Base-by-base conservation (phyloP, 2,329 filamentous ascomycete species). In the Trichoderma harzianum region DNA sequence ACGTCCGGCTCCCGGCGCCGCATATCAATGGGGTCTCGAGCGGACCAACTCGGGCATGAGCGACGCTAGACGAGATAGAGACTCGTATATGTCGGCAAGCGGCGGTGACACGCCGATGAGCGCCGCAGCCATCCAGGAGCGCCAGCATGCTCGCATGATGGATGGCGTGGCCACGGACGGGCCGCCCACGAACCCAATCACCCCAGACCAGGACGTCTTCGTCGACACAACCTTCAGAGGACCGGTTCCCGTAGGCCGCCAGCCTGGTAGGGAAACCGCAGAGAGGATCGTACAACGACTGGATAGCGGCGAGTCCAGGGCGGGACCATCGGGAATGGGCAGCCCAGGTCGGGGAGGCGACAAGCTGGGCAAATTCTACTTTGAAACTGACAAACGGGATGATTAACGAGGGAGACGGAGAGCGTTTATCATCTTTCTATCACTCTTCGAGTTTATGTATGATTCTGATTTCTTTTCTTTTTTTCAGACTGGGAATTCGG, bases 141-240 rank as follows among this genome's bases (percentile, higher is more conserved):
- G 86, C 61, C 81, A 86, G 3, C 89, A 92, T 76, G 89, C 90
- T 21, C 86, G 88, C 66, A 90, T 91, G 85, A 83, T 92, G 70
- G 90, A 93, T 77, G 91, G 90, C 1, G 86, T 92, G 53, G 88
- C 89, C 1, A 80, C 83, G 3, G 91, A 91, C 76, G 85, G 88
- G 43, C 79, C 84, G 4, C 79, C 79, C 43, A 80, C 84, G 6
- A 82, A 83, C 39, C 85, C 60, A 3, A 64, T 89, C 71, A 82
- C 83, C 32, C 78, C 81, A 12, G 84, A 86, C 53, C 86, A 89
- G 73, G 85, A 86, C 66, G 79, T 82, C 11, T 89, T 91, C 73
- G 85, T 92, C 28, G 91, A 93, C 79, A 92, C 90, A 3, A 91
- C 90, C 1, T 86, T 87, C 65, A 83, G 86, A 26, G 86, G 88